Conservation (phyloP, 345 rosid genomes). For the Geranium brycei region DNA sequence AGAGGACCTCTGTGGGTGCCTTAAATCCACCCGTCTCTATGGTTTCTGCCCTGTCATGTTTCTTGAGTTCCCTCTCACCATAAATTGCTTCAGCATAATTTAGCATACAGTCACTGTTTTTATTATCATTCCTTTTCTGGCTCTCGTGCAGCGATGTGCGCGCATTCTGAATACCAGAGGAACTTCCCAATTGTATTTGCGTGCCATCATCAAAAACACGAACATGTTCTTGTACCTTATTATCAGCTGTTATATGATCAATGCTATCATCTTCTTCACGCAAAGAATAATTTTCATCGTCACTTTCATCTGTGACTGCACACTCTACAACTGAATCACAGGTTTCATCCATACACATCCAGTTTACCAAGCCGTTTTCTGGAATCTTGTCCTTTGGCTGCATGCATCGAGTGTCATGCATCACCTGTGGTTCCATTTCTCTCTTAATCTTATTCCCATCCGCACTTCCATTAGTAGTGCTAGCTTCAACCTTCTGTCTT, state of each 20-base stretch:
- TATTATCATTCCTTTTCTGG: conserved; percentile 7
- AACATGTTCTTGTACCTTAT: conserved; percentile 7
- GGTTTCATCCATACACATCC: conserved; percentile 34
- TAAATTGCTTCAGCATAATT: conserved; percentile 6
- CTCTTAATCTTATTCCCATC: conserved; percentile 10
- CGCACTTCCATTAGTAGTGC: conserved; percentile 3
- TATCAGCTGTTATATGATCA: conserved; percentile 1
- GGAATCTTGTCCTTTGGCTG: conserved; percentile 4
- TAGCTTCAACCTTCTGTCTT: conserved; percentile 21
- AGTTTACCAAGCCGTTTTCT: conserved; percentile 20
- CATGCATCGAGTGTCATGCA: conserved; percentile 2
- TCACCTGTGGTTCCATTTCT: conserved; percentile 13
- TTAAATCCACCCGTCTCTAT: conserved; percentile 4
- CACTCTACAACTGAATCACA: conserved; percentile 14
- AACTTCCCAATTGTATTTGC: conserved; percentile 5
- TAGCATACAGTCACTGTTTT: conserved; percentile 3
- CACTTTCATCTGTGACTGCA: conserved; percentile 23
- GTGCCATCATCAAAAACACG: conserved; percentile 4
- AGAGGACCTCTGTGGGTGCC: conserved; percentile 4
- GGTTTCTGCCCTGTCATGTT: conserved; percentile 6
- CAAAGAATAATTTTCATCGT: conserved; percentile 14
- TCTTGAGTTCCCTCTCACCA: background rate
- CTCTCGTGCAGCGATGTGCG: background rate
- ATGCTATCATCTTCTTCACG: conserved; percentile 15
- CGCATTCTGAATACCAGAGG: conserved; percentile 3